phyloP scores from a whole-genome alignment of 2,329 filamentous ascomycete genomes.

The Gyromitra esculenta region DNA sequence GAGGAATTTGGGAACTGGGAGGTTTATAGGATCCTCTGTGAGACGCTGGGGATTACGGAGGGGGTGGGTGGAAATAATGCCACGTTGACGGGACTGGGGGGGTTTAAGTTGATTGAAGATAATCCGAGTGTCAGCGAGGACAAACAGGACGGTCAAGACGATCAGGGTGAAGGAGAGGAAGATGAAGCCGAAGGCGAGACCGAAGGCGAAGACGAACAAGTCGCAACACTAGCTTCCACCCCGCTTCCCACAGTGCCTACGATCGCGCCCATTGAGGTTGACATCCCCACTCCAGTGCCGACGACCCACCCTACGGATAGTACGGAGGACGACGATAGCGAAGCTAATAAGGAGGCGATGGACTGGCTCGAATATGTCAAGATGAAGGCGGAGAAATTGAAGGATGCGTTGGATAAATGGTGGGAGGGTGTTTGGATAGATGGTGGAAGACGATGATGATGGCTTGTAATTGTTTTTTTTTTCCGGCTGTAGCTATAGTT shows the following conservation, averaged over 20 bases:
- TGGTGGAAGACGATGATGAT: constrained; percentile 10
- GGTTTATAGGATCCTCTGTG: constrained; percentile 55
- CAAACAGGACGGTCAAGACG: constrained; percentile 23
- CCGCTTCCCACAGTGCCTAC: background rate
- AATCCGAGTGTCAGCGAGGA: background rate
- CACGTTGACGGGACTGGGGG: constrained; percentile 51
- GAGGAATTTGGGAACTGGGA: constrained; percentile 61
- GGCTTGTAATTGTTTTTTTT: background rate
- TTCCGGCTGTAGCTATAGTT: too few species aligned
- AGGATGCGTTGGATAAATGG: constrained; percentile 56
- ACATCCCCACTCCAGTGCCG: constrained; percentile 29
- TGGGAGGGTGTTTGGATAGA: constrained; percentile 55
- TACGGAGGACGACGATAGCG: constrained; percentile 33
- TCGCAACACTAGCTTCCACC: constrained; percentile 2
- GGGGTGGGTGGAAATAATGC: constrained; percentile 56
- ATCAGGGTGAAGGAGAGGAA: constrained; percentile 67
- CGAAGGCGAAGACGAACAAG: background rate
- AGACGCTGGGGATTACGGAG: constrained; percentile 37
- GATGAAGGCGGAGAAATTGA: constrained; percentile 55
- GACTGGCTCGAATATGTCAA: constrained; percentile 56
- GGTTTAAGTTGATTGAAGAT: constrained; percentile 27
- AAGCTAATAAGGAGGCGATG: constrained; percentile 48
- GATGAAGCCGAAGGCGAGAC: constrained; percentile 10
- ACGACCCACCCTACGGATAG: constrained; percentile 1
- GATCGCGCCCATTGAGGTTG: background rate